Evolutionary conservation across 352 stramenopile species (phyloP), one percentile per base, ranked within the genome.

Genomic region (Phytophthora melonis): DNA sequence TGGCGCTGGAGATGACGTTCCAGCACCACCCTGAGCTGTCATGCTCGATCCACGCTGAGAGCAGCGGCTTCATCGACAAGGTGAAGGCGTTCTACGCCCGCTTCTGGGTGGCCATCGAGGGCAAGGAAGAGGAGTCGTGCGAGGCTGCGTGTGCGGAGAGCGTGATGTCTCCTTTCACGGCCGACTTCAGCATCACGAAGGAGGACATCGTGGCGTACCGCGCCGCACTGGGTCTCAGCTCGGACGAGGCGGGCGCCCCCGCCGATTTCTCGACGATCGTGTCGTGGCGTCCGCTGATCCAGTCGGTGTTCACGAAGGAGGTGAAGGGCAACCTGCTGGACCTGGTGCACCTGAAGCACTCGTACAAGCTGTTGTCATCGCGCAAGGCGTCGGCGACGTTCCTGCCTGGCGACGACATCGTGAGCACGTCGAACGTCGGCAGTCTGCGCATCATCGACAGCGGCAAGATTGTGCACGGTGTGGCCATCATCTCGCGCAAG

Each of bases 331-430:
- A 96, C 69, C 49, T 97, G 65, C 75, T 97, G 3, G 76, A 93
- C 54, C 60, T 97, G 5, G 89, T 97, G 47, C 90, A 97, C 69
- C 55, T 96, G 9, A 94, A 89, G 62, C 89, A 96, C 79, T 93
- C 86, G 69, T 93, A 95, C 78, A 93, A 94, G 72, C 57, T 95
- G 21, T 58, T 96, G 56, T 78, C 75, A 8, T 68, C 74, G 34
- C 72, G 66, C 45, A 81, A 82, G 58, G 64, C 65, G 34, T 32
- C 27, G 3, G 27, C 27, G 27, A 32, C 27, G 27, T 32, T 32
- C 27, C 27, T 32, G 27, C 27, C 27, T 32, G 27, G 27, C 3
- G 89, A 96, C 50, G 79, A 90, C 41, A 83, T 97, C 18, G 77
- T 91, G 47, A 96, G 88, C 66, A 83, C 80, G 43, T 83, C 79